phyloP scores from a whole-genome alignment of 2,329 filamentous ascomycete genomes.

The Cadophora luteo-olivacea region DNA sequence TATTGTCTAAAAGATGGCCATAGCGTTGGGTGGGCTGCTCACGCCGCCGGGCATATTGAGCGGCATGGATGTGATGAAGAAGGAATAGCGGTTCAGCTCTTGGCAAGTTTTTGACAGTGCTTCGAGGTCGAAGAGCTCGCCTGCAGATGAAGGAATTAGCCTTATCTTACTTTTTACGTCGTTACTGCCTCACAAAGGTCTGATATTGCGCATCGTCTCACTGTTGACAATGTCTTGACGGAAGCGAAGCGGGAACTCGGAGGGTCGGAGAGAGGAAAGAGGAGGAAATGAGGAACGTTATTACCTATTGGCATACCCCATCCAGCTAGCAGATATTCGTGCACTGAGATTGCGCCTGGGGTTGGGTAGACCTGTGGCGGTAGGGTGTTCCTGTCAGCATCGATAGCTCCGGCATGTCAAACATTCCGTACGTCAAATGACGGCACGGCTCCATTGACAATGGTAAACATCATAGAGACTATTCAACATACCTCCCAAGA shows the following conservation, averaged over 20 bases:
- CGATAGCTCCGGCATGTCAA: not conserved
- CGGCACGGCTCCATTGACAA: not conserved
- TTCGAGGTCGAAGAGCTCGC: slow-evolving; percentile 48
- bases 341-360: slow-evolving; percentile 48
- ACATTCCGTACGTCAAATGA: not conserved
- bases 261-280: not conserved
- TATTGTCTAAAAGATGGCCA: slow-evolving; percentile 34
- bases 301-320: slow-evolving; percentile 53
- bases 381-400: not conserved
- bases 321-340: slow-evolving; percentile 55
- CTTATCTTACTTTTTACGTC: not conserved
- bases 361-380: slow-evolving; percentile 43
- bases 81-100: slow-evolving; percentile 51
- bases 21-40: slow-evolving; percentile 31
- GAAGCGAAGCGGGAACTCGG: not conserved
- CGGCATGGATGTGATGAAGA: slow-evolving; percentile 56
- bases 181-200: not conserved
- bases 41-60: slow-evolving; percentile 48
- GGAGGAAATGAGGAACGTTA: not conserved
- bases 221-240: slow-evolving; percentile 1
- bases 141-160: slow-evolving; percentile 21
- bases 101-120: slow-evolving; percentile 44
- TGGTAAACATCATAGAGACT: not conserved
- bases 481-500: slow-evolving; percentile 46
- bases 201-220: not conserved